A percentile compares a stretch with the other conserved stretches of the same genome.
These are phyloP conservation scores for Ensete ventricosum DNA, from an alignment of 176 grass and related monocot species.

Conservation along the genomic window DNA sequence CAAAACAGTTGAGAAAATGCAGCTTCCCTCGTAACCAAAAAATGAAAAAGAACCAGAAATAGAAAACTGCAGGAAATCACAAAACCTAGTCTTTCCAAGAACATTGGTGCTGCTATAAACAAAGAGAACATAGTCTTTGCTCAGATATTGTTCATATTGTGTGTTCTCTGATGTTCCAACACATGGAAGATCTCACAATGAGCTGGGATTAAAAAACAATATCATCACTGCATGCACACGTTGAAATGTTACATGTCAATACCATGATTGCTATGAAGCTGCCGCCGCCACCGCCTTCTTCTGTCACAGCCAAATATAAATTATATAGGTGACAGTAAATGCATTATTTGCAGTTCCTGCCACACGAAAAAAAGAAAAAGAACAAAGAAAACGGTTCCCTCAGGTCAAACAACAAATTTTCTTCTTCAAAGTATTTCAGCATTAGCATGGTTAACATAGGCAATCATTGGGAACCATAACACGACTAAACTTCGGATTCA, in stretches of 20 bases:
- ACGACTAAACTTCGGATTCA: too few species aligned
- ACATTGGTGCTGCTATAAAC: too few species aligned
- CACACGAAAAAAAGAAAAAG: background rate
- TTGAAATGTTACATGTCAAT: too few species aligned
- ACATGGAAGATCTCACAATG: background rate
- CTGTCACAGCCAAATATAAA: background rate
- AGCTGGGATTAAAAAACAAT: background rate
- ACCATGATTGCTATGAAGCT: too few species aligned
- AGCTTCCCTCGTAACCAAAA: too few species aligned
- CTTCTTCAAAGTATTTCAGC: constrained; percentile 8
- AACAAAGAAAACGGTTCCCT: constrained; percentile 5
- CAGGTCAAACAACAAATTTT: background rate
- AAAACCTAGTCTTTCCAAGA: too few species aligned
- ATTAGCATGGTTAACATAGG: constrained; percentile 11
- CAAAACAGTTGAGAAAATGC: too few species aligned
- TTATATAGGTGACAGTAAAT: background rate
- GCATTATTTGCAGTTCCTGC: background rate
- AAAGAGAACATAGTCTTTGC: background rate
- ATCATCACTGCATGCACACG: background rate
- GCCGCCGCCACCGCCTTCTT: too few species aligned
- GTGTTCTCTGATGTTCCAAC: background rate
- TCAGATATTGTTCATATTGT: background rate
- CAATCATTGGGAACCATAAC: constrained; percentile 16
- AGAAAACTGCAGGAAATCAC: too few species aligned
- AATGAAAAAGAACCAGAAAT: too few species aligned